phyloP scores from a whole-genome alignment of 495 filamentous ascomycete genomes.

The Rhizodiscina lignyota region DNA sequence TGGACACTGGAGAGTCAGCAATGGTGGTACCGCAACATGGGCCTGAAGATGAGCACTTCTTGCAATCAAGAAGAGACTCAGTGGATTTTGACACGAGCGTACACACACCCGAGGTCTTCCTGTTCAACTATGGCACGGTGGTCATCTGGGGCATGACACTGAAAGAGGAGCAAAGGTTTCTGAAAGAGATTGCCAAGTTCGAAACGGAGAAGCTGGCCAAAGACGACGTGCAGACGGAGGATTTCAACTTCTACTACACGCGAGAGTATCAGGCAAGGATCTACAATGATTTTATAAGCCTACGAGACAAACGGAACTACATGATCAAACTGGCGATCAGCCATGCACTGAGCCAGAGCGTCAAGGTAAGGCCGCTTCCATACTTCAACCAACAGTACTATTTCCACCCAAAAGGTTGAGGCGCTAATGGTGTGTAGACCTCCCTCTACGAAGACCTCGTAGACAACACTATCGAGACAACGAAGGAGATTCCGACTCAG shows the following conservation, averaged over 20 bases:
- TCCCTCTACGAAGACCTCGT: constrained; percentile 92
- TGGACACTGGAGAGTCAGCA: constrained; percentile 1
- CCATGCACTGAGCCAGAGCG: constrained; percentile 84
- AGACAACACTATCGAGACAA: constrained; percentile 78
- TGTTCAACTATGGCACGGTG: constrained; percentile 98
- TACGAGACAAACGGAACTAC: constrained; percentile 84
- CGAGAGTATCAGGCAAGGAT: constrained; percentile 92
- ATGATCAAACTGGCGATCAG: constrained; percentile 97
- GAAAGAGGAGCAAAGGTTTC: constrained; percentile 66
- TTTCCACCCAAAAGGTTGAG: neutral
- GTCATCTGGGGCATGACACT: constrained; percentile 98
- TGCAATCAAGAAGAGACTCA: neutral
- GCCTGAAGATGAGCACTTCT: constrained; percentile 1
- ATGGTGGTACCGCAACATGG: no score
- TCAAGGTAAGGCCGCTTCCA: constrained; percentile 41
- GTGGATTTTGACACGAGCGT: constrained; percentile 55
- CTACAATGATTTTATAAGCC: constrained; percentile 96
- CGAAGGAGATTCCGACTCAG: constrained; percentile 75
- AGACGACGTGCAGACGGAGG: constrained; percentile 85
- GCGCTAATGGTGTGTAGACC: constrained; percentile 39
- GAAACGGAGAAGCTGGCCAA: constrained; percentile 73
- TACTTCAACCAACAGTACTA: neutral
- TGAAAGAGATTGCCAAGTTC: constrained; percentile 92
- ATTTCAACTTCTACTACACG: constrained; percentile 99
- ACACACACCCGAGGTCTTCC: constrained; percentile 82